Base-by-base conservation (phyloP, 352 stramenopile genomes). In the Pythium aquatile region DNA sequence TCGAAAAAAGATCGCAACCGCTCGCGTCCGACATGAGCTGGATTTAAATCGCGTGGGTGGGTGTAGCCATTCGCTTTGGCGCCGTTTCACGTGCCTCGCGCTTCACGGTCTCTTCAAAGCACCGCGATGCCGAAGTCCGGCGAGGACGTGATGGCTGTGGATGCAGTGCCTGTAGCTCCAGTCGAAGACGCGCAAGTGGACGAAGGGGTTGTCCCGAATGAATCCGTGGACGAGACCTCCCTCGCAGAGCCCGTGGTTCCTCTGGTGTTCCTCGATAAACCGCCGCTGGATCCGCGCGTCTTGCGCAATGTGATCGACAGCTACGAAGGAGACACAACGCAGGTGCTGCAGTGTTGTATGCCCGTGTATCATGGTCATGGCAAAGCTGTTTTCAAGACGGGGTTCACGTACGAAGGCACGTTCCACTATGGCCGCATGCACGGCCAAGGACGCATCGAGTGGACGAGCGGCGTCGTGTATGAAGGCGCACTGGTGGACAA, bases 391-490 rank as follows among this genome's bases (percentile, higher is more conserved):
- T 94, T 94, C 65, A 73, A 79, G 39, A 80, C 83, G 24, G 83
- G 83, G 5, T 87, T 88, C 63, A 72, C 68, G 33, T 97, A 95
- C 71, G 57, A 62, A 13, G 90, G 90, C 0, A 60, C 61, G 26
- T 96, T 94, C 63, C 29, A 69, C 9, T 61, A 77, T 39, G 86
- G 90, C 3, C 75, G 83, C 14, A 88, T 94, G 74, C 86, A 97
- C 55, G 90, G 90, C 14, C 63, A 64, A 7, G 90, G 90, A 5
- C 71, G 66, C 20, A 83, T 96, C 17, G 71, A 79, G 28, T 96
- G 85, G 83, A 61, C 63, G 5, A 80, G 66, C 44, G 78, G 81
- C 28, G 76, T 89, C 7, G 59, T 72, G 28, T 96, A 93, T 59
- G 83, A 91, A 58, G 87, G 86, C 13, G 76, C 81, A 10, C 83